A percentile compares a stretch with the other conserved stretches of the same genome.
phyloP scores from a whole-genome alignment of 768 basidiomycete genomes.

The Austroboletus eburneus region DNA sequence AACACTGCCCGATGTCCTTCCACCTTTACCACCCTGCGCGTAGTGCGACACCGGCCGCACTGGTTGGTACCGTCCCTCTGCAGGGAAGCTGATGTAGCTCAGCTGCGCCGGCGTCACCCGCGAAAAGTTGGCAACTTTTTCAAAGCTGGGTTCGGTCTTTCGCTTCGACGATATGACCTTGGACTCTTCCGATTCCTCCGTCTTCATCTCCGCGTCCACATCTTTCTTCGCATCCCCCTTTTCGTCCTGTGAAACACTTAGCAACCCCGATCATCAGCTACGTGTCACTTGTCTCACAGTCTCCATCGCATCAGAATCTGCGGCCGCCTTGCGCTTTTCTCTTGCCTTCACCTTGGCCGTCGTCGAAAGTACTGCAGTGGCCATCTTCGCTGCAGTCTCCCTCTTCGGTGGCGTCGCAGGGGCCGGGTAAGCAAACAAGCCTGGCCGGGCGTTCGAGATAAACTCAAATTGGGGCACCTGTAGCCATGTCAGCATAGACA shows the following conservation, averaged over 20 bases:
- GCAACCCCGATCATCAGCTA: neutral
- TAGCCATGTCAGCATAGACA: conserved; percentile 4
- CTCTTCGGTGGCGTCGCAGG: conserved; percentile 87
- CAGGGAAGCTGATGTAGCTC: conserved; percentile 77
- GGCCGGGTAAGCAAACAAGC: conserved; percentile 88
- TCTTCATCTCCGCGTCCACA: conserved; percentile 77
- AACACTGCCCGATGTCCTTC: no score
- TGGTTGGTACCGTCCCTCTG: conserved; percentile 79
- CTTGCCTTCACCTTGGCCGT: conserved; percentile 96
- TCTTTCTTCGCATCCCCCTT: conserved; percentile 52
- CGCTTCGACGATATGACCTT: conserved; percentile 49
- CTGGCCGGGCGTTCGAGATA: conserved; percentile 84
- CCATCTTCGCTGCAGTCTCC: conserved; percentile 87
- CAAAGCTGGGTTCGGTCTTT: conserved; percentile 71
- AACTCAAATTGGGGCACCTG: conserved; percentile 94
- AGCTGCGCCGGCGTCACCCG: conserved; percentile 90
- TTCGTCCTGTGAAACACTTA: conserved; percentile 44
- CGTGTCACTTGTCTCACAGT: conserved; percentile 47
- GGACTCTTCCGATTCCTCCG: conserved; percentile 56
- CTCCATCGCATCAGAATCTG: conserved; percentile 79
- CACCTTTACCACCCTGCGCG: conserved; percentile 31
- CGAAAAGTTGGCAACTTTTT: conserved; percentile 81
- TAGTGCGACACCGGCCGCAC: conserved; percentile 70
- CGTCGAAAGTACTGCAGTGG: conserved; percentile 92
- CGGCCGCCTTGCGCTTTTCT: conserved; percentile 87